A percentile compares a stretch with the other conserved stretches of the same genome.
Evolutionary conservation across 176 grass and related monocot species (phyloP).

Genomic region (Tillandsia fasciculata): DNA sequence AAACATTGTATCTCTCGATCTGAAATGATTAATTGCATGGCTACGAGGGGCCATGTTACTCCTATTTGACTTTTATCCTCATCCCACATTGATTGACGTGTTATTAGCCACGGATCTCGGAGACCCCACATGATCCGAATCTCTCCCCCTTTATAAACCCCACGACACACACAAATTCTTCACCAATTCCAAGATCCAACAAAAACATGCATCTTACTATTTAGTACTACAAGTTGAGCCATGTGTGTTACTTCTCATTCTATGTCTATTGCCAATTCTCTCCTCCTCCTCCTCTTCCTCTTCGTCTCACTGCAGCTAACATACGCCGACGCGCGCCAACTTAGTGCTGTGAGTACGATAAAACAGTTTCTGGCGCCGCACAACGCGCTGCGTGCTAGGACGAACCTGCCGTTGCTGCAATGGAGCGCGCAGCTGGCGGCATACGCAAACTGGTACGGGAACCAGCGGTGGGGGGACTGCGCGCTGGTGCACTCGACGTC

Average conservation of each 20-base stretch:
- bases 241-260: too few relatives aligned
- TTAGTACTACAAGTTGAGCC: too few relatives aligned
- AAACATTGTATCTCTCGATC: background rate
- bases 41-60: background rate
- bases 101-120: conserved; percentile 1
- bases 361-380: conserved; percentile 3
- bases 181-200: conserved; percentile 2
- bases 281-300: background rate
- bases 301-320: background rate
- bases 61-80: background rate
- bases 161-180: background rate
- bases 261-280: background rate
- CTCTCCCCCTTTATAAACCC: background rate
- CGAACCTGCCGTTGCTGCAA: background rate
- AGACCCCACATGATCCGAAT: background rate
- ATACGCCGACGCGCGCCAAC: background rate
- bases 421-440: background rate
- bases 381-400: background rate
- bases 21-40: background rate
- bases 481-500: conserved; percentile 4
- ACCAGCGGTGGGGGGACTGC: conserved; percentile 5
- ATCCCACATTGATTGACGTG: background rate
- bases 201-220: background rate
- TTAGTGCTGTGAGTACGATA: background rate
- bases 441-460: background rate